Percentiles rank a stretch among this genome's conserved stretches.
phyloP scores from a whole-genome alignment of 805 yeast species.

The Diddensiella santjacobensis region DNA sequence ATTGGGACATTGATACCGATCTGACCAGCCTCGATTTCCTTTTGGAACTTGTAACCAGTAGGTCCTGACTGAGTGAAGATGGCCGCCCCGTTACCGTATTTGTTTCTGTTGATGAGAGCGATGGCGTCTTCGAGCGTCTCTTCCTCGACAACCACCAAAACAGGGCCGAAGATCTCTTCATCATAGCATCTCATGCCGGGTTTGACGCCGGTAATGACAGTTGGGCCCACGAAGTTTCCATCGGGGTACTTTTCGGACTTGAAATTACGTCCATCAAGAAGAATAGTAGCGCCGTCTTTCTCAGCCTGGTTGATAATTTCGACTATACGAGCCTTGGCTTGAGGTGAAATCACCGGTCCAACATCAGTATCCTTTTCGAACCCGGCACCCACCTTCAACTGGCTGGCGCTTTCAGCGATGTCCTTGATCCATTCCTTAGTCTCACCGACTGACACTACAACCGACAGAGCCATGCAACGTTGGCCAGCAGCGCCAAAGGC shows the following conservation, averaged over 20 bases:
- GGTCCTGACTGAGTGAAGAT: slow-evolving; percentile 68
- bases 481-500: slow-evolving; percentile 85
- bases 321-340: slow-evolving; percentile 50
- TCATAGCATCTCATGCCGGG: slow-evolving; percentile 72
- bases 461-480: slow-evolving; percentile 77
- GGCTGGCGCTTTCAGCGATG: slow-evolving; percentile 52
- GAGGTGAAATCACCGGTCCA: slow-evolving; percentile 70
- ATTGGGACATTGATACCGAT: slow-evolving; percentile 77
- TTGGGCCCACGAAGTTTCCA: slow-evolving; percentile 73
- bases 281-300: slow-evolving; percentile 57
- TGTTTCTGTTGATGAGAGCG: slow-evolving; percentile 54
- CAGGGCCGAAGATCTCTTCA: slow-evolving; percentile 76
- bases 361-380: slow-evolving; percentile 59
- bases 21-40: slow-evolving; percentile 67
- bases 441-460: slow-evolving; percentile 66
- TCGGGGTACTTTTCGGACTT: slow-evolving; percentile 46
- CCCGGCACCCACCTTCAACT: slow-evolving; percentile 60
- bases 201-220: slow-evolving; percentile 56
- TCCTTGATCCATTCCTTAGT: slow-evolving; percentile 62
- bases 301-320: slow-evolving; percentile 56
- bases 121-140: slow-evolving; percentile 68
- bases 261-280: slow-evolving; percentile 60
- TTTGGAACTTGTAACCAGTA: slow-evolving; percentile 65
- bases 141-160: slow-evolving; percentile 56
- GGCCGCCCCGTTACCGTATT: slow-evolving; percentile 70